Conservation (phyloP, 1,284 basidiomycete species). For the Sanguinoderma infundibulare region DNA sequence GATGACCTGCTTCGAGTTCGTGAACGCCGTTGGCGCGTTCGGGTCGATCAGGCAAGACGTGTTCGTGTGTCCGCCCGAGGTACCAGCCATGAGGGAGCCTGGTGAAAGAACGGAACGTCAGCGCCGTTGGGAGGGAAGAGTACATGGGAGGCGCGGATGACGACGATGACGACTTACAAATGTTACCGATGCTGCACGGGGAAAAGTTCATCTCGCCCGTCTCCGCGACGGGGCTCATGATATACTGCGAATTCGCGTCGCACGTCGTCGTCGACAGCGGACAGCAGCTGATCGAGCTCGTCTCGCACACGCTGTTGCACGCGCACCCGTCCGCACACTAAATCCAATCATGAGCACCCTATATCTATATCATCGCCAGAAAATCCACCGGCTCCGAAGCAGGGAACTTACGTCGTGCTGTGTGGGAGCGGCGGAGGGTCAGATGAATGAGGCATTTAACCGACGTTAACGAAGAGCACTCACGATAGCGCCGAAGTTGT, state of each 20-base stretch:
- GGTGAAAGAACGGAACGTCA: not conserved
- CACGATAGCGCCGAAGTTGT: constrained; percentile 92
- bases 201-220: constrained; percentile 74
- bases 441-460: not conserved
- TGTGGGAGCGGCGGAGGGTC: constrained; percentile 31
- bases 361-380: not conserved
- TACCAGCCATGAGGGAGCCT: constrained; percentile 66
- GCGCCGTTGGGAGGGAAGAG: too few species aligned
- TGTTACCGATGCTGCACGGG: constrained; percentile 84
- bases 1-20: constrained; percentile 51
- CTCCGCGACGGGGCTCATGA: constrained; percentile 84
- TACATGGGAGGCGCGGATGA: not conserved
- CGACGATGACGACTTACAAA: constrained; percentile 60
- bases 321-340: constrained; percentile 77
- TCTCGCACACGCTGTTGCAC: constrained; percentile 35
- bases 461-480: constrained; percentile 35
- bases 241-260: constrained; percentile 67
- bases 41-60: constrained; percentile 70
- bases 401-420: constrained; percentile 62
- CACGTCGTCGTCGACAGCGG: constrained; percentile 68
- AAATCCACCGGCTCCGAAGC: not conserved
- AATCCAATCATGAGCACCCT: constrained; percentile 5
- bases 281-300: constrained; percentile 60
- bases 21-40: constrained; percentile 44
- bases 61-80: constrained; percentile 46